Percentiles rank a stretch among this genome's conserved stretches.
Conservation (phyloP, 768 basidiomycete species). For the Tylopilus sp. region DNA sequence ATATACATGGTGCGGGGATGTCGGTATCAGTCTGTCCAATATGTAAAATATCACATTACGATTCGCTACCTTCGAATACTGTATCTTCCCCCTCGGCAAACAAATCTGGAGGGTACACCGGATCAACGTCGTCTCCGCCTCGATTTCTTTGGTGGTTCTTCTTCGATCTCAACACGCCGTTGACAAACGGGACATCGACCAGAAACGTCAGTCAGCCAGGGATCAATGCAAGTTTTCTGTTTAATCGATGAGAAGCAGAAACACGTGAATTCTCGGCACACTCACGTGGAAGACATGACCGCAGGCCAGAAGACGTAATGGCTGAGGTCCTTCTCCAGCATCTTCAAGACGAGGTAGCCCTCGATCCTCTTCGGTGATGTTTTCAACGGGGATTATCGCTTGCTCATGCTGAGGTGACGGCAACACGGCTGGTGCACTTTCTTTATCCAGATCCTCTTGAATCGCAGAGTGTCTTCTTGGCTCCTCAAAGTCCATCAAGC, state of each 20-base stretch:
- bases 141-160: conserved; percentile 34
- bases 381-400: conserved; percentile 32
- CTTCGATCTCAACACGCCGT: conserved; percentile 55
- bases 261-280: conserved; percentile 6
- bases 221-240: conserved; percentile 85
- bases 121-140: conserved; percentile 24
- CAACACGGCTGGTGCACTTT: conserved; percentile 6
- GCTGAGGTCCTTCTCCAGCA: conserved; percentile 74
- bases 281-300: conserved; percentile 90
- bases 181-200: conserved; percentile 90
- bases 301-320: conserved; percentile 70
- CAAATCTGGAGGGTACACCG: conserved; percentile 5
- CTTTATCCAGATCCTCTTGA: conserved; percentile 31
- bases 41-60: conserved; percentile 32
- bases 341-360: conserved; percentile 55
- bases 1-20: conserved; percentile 20
- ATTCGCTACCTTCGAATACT: conserved; percentile 26
- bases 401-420: conserved; percentile 18
- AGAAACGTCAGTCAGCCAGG: conserved; percentile 82
- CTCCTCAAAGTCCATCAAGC: conserved; percentile 81
- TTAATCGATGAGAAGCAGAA: conserved; percentile 3
- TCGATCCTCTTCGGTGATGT: conserved; percentile 39
- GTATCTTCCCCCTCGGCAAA: conserved; percentile 17
- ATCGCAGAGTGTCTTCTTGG: conserved; percentile 40
- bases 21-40: conserved; percentile 26